phyloP scores from a whole-genome alignment of 768 basidiomycete species.

The Termitomyces bulborhizus region DNA sequence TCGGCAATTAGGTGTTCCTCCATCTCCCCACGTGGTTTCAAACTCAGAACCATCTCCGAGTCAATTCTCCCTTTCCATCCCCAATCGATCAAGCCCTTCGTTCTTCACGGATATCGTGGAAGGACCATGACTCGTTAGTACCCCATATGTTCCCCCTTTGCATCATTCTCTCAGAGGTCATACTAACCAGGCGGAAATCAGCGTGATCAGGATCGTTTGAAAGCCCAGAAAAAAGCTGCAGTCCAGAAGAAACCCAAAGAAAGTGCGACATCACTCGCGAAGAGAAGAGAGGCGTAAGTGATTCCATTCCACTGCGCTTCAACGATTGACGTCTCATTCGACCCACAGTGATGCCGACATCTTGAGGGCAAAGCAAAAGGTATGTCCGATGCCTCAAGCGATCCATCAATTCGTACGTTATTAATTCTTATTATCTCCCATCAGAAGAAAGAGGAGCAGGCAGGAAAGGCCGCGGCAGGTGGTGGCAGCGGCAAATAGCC shows the following conservation, averaged over 20 bases:
- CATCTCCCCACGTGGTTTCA: slow-evolving; percentile 11
- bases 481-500: slow-evolving; percentile 30
- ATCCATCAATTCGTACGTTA: slow-evolving; percentile 3
- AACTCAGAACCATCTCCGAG: slow-evolving; percentile 19
- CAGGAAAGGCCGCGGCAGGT: slow-evolving; percentile 18
- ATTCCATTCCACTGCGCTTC: slow-evolving; percentile 2
- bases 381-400: slow-evolving; percentile 21
- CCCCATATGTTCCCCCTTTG: neutral
- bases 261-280: slow-evolving; percentile 52
- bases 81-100: too few relatives aligned
- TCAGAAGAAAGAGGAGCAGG: slow-evolving; percentile 51
- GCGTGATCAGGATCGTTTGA: slow-evolving; percentile 67
- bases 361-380: slow-evolving; percentile 76
- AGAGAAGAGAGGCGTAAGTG: slow-evolving; percentile 74
- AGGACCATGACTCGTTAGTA: slow-evolving; percentile 51
- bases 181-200: slow-evolving; percentile 67
- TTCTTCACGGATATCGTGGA: slow-evolving; percentile 7
- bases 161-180: slow-evolving; percentile 16
- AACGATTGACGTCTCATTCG: slow-evolving; percentile 15
- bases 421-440: neutral
- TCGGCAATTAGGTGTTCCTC: slow-evolving; percentile 10
- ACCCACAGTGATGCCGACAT: slow-evolving; percentile 64
- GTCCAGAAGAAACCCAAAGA: slow-evolving; percentile 64
- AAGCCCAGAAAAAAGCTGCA: slow-evolving; percentile 67
- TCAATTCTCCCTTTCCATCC: too few relatives aligned